Evolutionary conservation across 257 asterid species (phyloP).

Genomic region (Linaria vulgaris): DNA sequence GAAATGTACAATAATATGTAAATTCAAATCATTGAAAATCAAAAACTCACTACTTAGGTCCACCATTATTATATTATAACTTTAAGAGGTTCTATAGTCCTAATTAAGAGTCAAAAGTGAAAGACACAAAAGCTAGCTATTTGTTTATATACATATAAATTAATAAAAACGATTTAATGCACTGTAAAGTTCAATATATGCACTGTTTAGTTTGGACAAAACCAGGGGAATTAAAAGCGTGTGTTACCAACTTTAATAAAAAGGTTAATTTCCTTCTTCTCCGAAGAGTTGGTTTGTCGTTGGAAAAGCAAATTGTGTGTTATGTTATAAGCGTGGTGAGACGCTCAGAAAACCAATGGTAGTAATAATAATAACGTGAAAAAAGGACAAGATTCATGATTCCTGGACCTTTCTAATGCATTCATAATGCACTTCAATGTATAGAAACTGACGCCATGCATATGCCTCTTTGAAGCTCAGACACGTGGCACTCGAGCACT

Average conservation of each 20-base stretch:
- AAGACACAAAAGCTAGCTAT: background rate
- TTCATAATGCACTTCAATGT: background rate
- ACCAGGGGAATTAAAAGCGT: constrained; percentile 1
- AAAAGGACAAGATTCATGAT: background rate
- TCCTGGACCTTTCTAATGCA: constrained; percentile 16
- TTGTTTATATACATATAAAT: too few species aligned
- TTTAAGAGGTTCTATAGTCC: too few species aligned
- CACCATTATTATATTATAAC: too few species aligned
- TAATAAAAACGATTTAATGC: background rate
- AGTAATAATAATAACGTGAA: constrained; percentile 16
- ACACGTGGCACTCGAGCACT: too few species aligned
- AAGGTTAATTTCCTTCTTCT: background rate
- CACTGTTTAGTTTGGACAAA: constrained; percentile 7
- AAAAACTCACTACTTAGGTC: too few species aligned
- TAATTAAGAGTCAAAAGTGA: constrained; percentile 6
- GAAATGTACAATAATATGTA: too few species aligned
- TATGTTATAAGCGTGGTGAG: background rate
- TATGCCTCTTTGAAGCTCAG: too few species aligned
- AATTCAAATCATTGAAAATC: too few species aligned
- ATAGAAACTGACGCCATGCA: background rate
- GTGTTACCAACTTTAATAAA: constrained; percentile 18
- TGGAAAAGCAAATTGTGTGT: constrained; percentile 18
- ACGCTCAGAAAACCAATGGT: background rate
- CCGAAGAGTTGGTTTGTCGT: background rate
- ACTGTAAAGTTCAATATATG: background rate